phyloP scores from a whole-genome alignment of 495 filamentous ascomycete genomes.

The Chaetomium tenue region DNA sequence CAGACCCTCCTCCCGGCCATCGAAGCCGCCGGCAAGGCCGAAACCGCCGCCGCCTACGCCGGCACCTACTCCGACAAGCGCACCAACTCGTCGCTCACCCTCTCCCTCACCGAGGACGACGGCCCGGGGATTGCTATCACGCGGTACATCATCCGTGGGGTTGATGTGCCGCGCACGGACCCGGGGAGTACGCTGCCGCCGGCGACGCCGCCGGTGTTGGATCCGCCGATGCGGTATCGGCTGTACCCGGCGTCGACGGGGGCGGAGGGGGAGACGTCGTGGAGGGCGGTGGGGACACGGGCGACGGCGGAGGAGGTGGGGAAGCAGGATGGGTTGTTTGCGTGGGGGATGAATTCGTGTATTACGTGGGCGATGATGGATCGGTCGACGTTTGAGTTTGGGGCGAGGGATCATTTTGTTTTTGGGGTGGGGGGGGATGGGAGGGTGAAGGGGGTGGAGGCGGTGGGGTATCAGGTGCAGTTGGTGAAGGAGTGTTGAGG shows the following conservation, averaged over 20 bases:
- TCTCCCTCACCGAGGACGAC: slow-evolving; percentile 45
- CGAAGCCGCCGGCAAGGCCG: slow-evolving; percentile 46
- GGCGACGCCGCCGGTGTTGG: not conserved
- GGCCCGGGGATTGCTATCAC: slow-evolving; percentile 15
- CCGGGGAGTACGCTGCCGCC: slow-evolving; percentile 2
- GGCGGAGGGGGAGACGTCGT: not conserved
- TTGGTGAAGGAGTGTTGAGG: slow-evolving; percentile 8
- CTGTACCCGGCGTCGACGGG: not conserved
- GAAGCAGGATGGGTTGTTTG: slow-evolving; percentile 15
- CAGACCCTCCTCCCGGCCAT: slow-evolving; percentile 44
- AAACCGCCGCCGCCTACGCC: slow-evolving; percentile 38
- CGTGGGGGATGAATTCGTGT: slow-evolving; percentile 33
- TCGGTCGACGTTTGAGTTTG: slow-evolving; percentile 31
- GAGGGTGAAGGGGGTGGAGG: slow-evolving; percentile 19
- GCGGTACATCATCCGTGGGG: not conserved
- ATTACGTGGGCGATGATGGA: slow-evolving; percentile 39
- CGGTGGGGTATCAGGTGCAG: slow-evolving; percentile 19
- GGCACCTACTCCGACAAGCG: slow-evolving; percentile 41
- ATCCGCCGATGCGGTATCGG: slow-evolving; percentile 1
- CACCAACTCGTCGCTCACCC: slow-evolving; percentile 45
- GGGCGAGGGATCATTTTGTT: slow-evolving; percentile 24
- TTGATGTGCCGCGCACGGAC: not conserved
- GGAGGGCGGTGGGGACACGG: slow-evolving; percentile 25
- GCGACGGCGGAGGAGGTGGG: slow-evolving; percentile 27
- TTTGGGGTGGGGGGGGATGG: slow-evolving; percentile 16